phyloP scores from a whole-genome alignment of 805 yeast genomes.

The Barnettozyma botsteinii region DNA sequence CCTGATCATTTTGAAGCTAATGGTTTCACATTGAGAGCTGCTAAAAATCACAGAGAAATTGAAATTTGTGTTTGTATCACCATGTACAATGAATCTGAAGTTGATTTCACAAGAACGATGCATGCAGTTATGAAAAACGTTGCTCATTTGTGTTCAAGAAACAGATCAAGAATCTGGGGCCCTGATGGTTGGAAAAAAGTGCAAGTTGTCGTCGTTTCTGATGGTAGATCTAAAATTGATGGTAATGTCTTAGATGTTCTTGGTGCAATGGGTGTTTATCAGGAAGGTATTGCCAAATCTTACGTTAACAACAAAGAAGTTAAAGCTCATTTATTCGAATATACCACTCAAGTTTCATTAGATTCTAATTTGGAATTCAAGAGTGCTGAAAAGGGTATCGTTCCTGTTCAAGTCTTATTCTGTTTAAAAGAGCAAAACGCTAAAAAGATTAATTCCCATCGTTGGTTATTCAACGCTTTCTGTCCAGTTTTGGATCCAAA shows the following conservation, averaged over 20 bases:
- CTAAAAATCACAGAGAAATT: slow-evolving; percentile 83
- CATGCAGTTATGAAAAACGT: slow-evolving; percentile 92
- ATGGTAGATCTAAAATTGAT: slow-evolving; percentile 86
- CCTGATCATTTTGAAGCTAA: slow-evolving; percentile 77
- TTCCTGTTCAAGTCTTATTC: slow-evolving; percentile 91
- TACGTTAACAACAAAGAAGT: slow-evolving; percentile 89
- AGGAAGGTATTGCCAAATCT: slow-evolving; percentile 95
- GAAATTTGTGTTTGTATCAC: slow-evolving; percentile 91
- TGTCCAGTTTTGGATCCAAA: slow-evolving; percentile 92
- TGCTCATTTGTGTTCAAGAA: slow-evolving; percentile 78
- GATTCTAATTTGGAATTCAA: slow-evolving; percentile 85
- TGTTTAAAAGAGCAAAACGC: slow-evolving; percentile 89
- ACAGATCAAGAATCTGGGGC: slow-evolving; percentile 88
- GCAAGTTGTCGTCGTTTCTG: slow-evolving; percentile 86
- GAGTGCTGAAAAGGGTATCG: slow-evolving; percentile 83
- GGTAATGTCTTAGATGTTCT: slow-evolving; percentile 81
- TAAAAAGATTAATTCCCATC: slow-evolving; percentile 93
- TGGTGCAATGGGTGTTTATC: slow-evolving; percentile 95
- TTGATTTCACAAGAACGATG: slow-evolving; percentile 84
- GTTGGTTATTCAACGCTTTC: slow-evolving; percentile 95
- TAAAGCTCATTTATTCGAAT: slow-evolving; percentile 89
- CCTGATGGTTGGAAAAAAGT: slow-evolving; percentile 95
- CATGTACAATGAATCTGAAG: slow-evolving; percentile 95
- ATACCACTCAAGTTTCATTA: slow-evolving; percentile 90
- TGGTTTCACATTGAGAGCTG: slow-evolving; percentile 84